Evolutionary conservation across 208 protist genomes (phyloP), one percentile per base, ranked within the genome.

Genomic region (Tritrichomonas musculus): DNA sequence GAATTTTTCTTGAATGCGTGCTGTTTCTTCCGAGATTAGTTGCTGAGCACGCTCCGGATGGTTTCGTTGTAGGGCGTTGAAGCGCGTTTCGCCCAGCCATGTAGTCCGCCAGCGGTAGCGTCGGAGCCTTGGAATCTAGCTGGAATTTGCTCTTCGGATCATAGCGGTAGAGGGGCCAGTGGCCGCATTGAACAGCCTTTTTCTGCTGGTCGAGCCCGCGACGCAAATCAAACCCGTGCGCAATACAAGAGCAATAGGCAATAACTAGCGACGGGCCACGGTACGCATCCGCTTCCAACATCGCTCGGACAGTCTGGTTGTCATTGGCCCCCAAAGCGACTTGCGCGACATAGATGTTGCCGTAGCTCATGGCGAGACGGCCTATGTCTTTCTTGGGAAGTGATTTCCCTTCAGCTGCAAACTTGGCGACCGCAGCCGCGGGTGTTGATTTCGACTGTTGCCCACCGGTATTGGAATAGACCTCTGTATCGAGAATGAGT

Each of bases 401-500:
- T 4, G 75, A 25, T 73, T 96, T 96, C 41, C 96, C 95, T 30
- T 39, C 49, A 49, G 53, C 33, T 20, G 93, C 93, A 55, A 96
- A 96, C 92, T 96, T 95, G 41, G 77, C 60, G n/a, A 94, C 41
- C 27, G 94, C 47, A 25, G 57, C 92, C n/a, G 69, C 9, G 30
- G 95, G 66, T 39, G 95, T 96, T 5, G 95, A 39, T 66, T 96
- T 96, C 22, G 94, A 47, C 33, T 11, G 36, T n/a, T 97, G 96
- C 17, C 94, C 95, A 47, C 95, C 95, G 53, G 95, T 96, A 72
- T 97, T 96, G 9, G 95, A 95, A 92, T 97, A 97, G 53, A 94
- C 84, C 73, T 96, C 95, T 4, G 94, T 97, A 93, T 97, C 96
- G 17, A 96, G 44, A 4, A 97, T 94, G 33, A 77, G 47, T 27